phyloP scores from a whole-genome alignment of 2,329 filamentous ascomycete genomes.

The Ceratocystis albifundus region DNA sequence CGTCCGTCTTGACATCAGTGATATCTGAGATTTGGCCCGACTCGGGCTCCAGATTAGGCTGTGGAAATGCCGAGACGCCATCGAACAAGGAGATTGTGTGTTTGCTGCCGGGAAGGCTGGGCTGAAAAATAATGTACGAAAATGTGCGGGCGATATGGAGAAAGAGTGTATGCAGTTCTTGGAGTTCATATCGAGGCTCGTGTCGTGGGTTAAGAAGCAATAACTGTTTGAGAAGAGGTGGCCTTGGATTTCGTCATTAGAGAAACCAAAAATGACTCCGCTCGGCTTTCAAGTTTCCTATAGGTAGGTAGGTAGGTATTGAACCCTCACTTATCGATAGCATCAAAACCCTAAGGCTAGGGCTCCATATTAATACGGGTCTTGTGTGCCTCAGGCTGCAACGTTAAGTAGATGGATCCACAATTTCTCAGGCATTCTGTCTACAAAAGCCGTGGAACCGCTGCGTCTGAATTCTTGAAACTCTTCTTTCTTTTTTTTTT shows the following conservation, averaged over 20 bases:
- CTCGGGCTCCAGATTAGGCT: not conserved
- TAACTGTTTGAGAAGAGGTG: not conserved
- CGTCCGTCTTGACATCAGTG: not conserved
- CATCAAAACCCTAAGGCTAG: too few species aligned
- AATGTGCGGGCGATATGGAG: not conserved
- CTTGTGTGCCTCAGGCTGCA: not conserved
- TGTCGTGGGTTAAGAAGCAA: not conserved
- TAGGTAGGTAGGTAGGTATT: too few species aligned
- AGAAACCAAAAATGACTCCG: not conserved
- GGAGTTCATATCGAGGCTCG: not conserved
- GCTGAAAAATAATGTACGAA: not conserved
- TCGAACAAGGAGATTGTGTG: not conserved
- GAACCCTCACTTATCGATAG: not conserved
- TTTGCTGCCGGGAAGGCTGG: not conserved
- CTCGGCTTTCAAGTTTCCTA: not conserved
- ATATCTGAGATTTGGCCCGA: not conserved
- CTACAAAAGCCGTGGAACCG: not conserved
- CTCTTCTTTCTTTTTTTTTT: slow-evolving; percentile 27
- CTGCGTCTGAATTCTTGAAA: slow-evolving; percentile 11
- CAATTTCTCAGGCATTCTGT: not conserved
- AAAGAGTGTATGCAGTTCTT: not conserved
- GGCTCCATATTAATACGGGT: not conserved
- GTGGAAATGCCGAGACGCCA: not conserved
- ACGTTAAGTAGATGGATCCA: not conserved
- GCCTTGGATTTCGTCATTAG: not conserved